Evolutionary conservation across 1,284 basidiomycete species (phyloP).

Genomic region (Lignosus rhinocerotis): DNA sequence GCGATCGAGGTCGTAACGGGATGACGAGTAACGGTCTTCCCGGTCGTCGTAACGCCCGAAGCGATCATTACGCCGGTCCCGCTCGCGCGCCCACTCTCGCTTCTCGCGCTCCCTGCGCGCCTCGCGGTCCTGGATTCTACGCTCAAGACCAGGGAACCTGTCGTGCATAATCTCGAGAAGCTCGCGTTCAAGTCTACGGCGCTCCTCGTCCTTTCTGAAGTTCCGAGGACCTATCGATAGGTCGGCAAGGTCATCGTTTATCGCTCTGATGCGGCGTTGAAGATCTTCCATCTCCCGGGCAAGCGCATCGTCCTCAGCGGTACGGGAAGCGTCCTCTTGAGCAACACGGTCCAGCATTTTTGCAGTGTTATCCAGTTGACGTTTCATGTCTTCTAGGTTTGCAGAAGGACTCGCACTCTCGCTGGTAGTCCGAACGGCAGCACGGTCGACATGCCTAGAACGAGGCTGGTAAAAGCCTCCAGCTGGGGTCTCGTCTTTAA

Average conservation of each 20-base stretch:
- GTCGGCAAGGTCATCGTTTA: slow-evolving; percentile 95
- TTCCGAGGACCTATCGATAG: slow-evolving; percentile 79
- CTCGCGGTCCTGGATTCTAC: slow-evolving; percentile 81
- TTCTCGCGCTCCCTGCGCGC: slow-evolving; percentile 76
- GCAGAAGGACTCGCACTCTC: slow-evolving; percentile 71
- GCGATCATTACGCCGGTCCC: slow-evolving; percentile 85
- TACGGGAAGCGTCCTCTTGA: slow-evolving; percentile 59
- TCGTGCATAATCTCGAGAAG: slow-evolving; percentile 89
- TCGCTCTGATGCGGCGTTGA: slow-evolving; percentile 81
- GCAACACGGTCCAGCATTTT: slow-evolving; percentile 78
- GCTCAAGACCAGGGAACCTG: slow-evolving; percentile 88
- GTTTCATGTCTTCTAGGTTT: slow-evolving; percentile 87
- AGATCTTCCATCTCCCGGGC: slow-evolving; percentile 91
- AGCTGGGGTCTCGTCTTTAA: slow-evolving; percentile 64
- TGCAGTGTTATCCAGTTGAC: slow-evolving; percentile 81
- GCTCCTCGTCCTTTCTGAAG: slow-evolving; percentile 81
- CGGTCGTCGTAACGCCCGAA: slow-evolving; percentile 67
- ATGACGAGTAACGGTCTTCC: slow-evolving; percentile 35
- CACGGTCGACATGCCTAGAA: slow-evolving; percentile 86
- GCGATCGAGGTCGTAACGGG: slow-evolving; percentile 40
- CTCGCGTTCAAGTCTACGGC: slow-evolving; percentile 87
- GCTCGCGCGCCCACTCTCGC: slow-evolving; percentile 75
- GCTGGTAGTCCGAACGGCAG: slow-evolving; percentile 74
- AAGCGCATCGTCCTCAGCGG: slow-evolving; percentile 84
- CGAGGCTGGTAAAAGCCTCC: slow-evolving; percentile 83